Base-by-base conservation (phyloP, 768 basidiomycete species). In the Phallus indusiatus region DNA sequence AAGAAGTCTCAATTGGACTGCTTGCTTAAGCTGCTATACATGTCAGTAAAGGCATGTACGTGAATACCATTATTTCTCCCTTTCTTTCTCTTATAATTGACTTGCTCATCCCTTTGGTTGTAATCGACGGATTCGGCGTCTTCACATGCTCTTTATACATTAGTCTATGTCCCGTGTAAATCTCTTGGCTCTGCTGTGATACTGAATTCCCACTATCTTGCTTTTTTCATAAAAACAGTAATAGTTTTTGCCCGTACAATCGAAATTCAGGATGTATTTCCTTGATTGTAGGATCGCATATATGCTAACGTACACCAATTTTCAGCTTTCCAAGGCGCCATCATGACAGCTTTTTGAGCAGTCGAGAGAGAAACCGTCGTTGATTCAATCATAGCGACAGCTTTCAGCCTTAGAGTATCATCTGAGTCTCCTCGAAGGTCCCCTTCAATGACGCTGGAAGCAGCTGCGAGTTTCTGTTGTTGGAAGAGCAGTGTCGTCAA, bases 291-390 rank as follows among this genome's bases (percentile, higher is more conserved):
- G 46, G 46, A 47, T 11, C 74, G 74, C 62, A 82, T 77, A 72
- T 77, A 83, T 17, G 81, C 84, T 60, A 90, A 67, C 22, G 78
- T 76, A 64, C 76, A 69, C 89, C 88, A 90, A 56, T 74, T 79
- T 34, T 64, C 69, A 56, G 65, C 36, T 18, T 77, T 74, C 64
- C 78, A 81, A 8, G 85, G 85, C 2, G 76, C 70, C 51, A 89
- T 72, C 76, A 83, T 76, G 53, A 89, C 74, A 1, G 82, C 82
- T 65, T 80, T 81, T 65, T 88, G 86, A 12, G 82, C 82, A 55
- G 75, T 73, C 18, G 68, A 72, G 52, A 76, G 65, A 1, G 78
- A 78, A 21, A 61, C 61, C 37, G 62, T 42, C 62, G 59, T 56
- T 60, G 57, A 61, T 51, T 57, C 64, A n/a, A 64, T 65, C 6